phyloP scores from a whole-genome alignment of 768 basidiomycete species.

The Nidularia sp. region DNA sequence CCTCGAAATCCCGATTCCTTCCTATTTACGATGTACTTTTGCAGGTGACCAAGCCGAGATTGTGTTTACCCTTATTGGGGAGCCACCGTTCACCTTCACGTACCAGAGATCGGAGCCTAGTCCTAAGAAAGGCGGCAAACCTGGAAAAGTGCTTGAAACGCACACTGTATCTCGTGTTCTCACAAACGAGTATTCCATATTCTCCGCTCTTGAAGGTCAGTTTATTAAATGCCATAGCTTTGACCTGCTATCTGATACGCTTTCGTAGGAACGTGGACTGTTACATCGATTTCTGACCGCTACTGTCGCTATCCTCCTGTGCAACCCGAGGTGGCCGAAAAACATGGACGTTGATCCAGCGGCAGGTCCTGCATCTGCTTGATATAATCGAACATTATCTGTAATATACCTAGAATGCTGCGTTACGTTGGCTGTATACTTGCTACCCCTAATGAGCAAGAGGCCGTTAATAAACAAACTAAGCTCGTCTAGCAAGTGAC shows the following conservation, averaged over 20 bases:
- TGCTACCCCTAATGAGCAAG: too few relatives aligned
- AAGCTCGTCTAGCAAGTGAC: too few relatives aligned
- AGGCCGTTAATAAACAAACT: too few relatives aligned
- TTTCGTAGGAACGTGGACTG: conserved; percentile 78
- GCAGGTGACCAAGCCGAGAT: conserved; percentile 92
- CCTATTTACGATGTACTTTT: neutral
- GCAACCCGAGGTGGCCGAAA: conserved; percentile 41
- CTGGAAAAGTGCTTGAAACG: conserved; percentile 82
- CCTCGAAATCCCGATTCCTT: conserved; percentile 1
- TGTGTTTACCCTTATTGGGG: conserved; percentile 82
- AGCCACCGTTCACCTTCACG: conserved; percentile 95
- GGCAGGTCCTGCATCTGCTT: too few relatives aligned
- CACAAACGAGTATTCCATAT: conserved; percentile 81
- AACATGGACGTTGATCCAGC: too few relatives aligned
- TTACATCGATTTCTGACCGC: conserved; percentile 86
- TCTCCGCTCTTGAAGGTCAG: conserved; percentile 83
- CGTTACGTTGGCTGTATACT: too few relatives aligned
- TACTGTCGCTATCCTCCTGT: conserved; percentile 86
- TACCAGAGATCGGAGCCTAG: conserved; percentile 81
- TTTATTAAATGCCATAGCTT: neutral
- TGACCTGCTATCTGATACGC: conserved; percentile 1
- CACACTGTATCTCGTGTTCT: conserved; percentile 83
- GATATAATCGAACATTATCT: too few relatives aligned
- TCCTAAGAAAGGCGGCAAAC: conserved; percentile 61
- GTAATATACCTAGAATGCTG: too few relatives aligned